phyloP scores from a whole-genome alignment of 805 yeast genomes.

The Candida bentonensis region DNA sequence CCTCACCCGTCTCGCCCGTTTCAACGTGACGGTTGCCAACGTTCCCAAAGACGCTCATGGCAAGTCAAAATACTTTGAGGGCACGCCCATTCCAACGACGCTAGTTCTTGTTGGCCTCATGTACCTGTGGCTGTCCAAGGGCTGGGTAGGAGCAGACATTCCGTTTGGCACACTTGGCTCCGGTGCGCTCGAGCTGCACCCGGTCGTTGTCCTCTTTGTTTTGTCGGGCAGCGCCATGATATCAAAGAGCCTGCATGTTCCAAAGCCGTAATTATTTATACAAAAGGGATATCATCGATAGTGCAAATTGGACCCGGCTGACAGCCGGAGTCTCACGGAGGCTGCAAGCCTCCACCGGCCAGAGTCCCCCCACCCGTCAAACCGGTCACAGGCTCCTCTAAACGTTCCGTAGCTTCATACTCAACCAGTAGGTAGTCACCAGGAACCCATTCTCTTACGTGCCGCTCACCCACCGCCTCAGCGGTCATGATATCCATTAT shows the following conservation, averaged over 20 bases:
- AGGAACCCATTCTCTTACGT: no score
- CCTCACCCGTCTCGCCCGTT: slow-evolving; percentile 83
- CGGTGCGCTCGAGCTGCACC: slow-evolving; percentile 62
- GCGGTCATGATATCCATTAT: background rate
- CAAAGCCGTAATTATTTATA: slow-evolving; percentile 45
- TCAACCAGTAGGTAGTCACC: no score
- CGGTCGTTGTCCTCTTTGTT: slow-evolving; percentile 46
- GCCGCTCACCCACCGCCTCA: background rate
- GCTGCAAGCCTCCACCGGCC: background rate
- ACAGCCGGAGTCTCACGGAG: background rate
- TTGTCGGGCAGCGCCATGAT: slow-evolving; percentile 85
- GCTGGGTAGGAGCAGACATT: slow-evolving; percentile 28
- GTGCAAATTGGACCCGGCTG: background rate
- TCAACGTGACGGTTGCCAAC: slow-evolving; percentile 85
- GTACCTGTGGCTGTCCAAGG: slow-evolving; percentile 50
- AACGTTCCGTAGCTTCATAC: no score
- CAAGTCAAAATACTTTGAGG: slow-evolving; percentile 86
- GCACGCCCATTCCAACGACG: slow-evolving; percentile 89
- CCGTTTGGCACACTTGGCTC: slow-evolving; percentile 53
- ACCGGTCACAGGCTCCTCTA: no score
- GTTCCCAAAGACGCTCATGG: slow-evolving; percentile 84
- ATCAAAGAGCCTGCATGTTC: slow-evolving; percentile 79
- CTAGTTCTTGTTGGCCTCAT: slow-evolving; percentile 57
- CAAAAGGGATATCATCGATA: no score
- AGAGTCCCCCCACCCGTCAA: background rate